Evolutionary conservation across 768 basidiomycete genomes (phyloP), one percentile per base, ranked within the genome.

Genomic region (Suillus variegatus): DNA sequence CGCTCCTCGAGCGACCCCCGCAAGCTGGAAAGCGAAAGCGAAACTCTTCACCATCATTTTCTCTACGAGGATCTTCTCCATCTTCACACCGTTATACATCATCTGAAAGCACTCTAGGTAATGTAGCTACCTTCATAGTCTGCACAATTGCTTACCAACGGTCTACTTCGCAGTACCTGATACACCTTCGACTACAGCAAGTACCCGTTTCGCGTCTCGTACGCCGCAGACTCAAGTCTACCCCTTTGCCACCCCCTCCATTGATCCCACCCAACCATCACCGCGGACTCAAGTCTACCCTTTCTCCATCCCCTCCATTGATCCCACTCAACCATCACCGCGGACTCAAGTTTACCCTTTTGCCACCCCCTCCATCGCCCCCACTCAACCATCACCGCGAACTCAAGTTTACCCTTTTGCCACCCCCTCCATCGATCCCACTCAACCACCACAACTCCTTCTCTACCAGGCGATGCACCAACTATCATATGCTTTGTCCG

Each of bases 391-490:
- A 32, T 32, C 32, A 32, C 58, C 58, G 18, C 58, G 2, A 10
- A 43, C 25, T 60, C 40, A 28, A 67, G 68, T 9, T 63, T 71
- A 49, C 73, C 73, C 10, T 69, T 76, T 6, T 67, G 70, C 75
- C 64, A n/a, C 76, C 66, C 68, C 68, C 28, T 69, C 69, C 35
- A 35, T 76, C 13, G 72, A 77, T 40, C 76, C 77, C 63, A 57
- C 75, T n/a, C 76, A 78, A n/a, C 75, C 80, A n/a, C 76, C 75
- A 38, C 80, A 82, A 22, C 72, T 72, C 54, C 71, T 76, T 56
- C 60, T 82, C 43, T 74, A 74, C 6, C 82, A 82, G 65, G 80
- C 80, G 14, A 77, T 82, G 72, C 78, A 81, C 6, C 75, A 79
- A 43, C 68, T 82, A 38, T 77, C 82, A 20, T 83, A 77, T 64